These are phyloP conservation scores for Trichoderma guizhouense DNA, from an alignment of 2,329 filamentous ascomycete genomes.

Conservation along the genomic window DNA sequence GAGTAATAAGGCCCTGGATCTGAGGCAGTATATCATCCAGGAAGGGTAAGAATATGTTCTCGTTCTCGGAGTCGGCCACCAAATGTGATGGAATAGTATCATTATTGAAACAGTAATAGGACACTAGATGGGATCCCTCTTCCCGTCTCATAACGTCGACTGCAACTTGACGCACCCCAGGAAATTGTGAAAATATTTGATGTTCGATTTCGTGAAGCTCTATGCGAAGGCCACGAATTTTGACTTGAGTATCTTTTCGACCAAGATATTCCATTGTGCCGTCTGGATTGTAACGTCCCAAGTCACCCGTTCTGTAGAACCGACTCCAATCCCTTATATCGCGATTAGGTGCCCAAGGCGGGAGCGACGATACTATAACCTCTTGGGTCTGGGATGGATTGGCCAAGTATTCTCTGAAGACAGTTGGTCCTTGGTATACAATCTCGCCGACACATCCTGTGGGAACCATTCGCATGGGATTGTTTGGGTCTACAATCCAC, in stretches of 20 bases:
- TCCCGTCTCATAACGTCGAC: background rate
- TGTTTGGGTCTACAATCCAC: conserved; percentile 14
- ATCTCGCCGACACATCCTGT: background rate
- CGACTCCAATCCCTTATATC: background rate
- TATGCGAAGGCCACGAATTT: conserved; percentile 4
- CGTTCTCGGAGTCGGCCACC: too few species aligned
- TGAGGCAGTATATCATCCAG: background rate
- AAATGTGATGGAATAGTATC: background rate
- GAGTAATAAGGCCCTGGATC: background rate
- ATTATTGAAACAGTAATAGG: background rate
- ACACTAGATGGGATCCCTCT: background rate
- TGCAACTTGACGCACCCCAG: background rate
- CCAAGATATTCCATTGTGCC: background rate
- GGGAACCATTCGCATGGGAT: background rate
- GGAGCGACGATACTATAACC: conserved; percentile 15
- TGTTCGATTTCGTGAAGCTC: conserved; percentile 9
- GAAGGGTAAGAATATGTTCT: background rate
- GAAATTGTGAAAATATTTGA: background rate
- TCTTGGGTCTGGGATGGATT: background rate
- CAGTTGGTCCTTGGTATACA: background rate
- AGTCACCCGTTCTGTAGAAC: conserved; percentile 46
- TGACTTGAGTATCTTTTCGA: conserved; percentile 5
- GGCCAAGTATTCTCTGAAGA: background rate
- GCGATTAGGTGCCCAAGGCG: conserved; percentile 29
- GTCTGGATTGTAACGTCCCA: conserved; percentile 37